phyloP scores from a whole-genome alignment of 2,329 filamentous ascomycete species.

The Penicillium sp. region DNA sequence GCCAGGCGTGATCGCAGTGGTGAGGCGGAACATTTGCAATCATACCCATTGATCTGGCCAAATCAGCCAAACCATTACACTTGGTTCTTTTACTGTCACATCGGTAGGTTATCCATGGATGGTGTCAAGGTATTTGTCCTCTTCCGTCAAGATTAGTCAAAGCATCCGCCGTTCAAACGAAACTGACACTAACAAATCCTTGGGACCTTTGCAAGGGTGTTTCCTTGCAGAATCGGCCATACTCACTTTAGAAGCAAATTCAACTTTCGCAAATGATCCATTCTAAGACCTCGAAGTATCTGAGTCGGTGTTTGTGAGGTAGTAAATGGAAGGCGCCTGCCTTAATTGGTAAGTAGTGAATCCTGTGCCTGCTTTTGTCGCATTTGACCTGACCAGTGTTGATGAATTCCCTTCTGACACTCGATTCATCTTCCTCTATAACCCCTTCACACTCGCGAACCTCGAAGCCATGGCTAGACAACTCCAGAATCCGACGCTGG shows the following conservation, averaged over 20 bases:
- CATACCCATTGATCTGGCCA: neutral
- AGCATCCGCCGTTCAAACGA: neutral
- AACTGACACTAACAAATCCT: neutral
- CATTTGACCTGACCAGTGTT: no score
- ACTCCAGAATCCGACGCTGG: no score
- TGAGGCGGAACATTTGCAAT: neutral
- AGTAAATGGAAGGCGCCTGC: no score
- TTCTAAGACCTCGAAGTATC: neutral
- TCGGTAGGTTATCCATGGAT: neutral
- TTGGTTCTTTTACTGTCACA: neutral
- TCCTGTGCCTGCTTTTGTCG: no score
- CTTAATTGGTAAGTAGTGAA: no score
- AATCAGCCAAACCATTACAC: neutral
- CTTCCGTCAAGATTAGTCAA: neutral
- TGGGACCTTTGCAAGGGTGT: neutral
- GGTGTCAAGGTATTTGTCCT: neutral
- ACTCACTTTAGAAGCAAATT: neutral
- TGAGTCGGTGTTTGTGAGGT: no score
- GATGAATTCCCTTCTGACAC: no score
- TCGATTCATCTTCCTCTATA: no score
- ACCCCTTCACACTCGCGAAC: no score
- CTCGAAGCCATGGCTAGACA: no score
- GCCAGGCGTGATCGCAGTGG: no score
- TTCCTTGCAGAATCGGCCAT: constrained; percentile 1
- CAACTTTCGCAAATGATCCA: neutral